Evolutionary conservation across 192 early-diverging fungal genomes (phyloP).

Genomic region (Entophlyctis luteolus): DNA sequence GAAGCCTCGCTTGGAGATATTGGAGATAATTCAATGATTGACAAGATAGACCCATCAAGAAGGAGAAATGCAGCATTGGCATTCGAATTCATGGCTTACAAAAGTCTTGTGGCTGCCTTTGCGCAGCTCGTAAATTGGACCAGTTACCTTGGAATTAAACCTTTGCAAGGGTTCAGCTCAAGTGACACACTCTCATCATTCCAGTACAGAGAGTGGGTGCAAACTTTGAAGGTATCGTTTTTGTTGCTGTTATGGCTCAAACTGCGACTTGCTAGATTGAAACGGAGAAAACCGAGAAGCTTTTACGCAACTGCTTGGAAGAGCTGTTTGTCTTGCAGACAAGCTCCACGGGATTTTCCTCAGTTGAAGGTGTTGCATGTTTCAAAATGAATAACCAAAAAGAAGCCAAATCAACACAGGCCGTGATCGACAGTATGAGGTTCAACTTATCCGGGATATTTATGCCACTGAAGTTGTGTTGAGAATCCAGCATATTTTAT

Average conservation of each 20-base stretch:
- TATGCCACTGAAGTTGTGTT: slow-evolving; percentile 63
- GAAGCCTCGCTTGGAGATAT: neutral
- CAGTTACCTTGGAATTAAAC: neutral
- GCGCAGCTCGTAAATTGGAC: slow-evolving; percentile 13
- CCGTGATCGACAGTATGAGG: slow-evolving; percentile 7
- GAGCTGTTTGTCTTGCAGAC: neutral
- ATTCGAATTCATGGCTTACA: neutral
- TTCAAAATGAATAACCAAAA: neutral
- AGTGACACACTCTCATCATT: neutral
- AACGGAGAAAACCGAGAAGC: neutral
- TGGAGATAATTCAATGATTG: neutral
- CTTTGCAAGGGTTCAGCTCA: neutral
- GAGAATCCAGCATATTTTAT: slow-evolving; percentile 66
- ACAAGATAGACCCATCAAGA: neutral
- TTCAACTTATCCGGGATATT: slow-evolving; percentile 30
- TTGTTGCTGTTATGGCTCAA: neutral
- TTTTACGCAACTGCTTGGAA: neutral
- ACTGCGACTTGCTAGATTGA: neutral
- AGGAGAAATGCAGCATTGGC: neutral
- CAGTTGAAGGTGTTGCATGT: slow-evolving; percentile 2
- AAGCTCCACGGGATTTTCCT: neutral
- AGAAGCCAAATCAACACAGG: neutral
- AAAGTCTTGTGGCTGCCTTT: slow-evolving; percentile 5
- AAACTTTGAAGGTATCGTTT: slow-evolving; percentile 6
- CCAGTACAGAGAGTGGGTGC: slow-evolving; percentile 10